A percentile compares a stretch with the other conserved stretches of the same genome.
Evolutionary conservation across 495 filamentous ascomycete species (phyloP).

Genomic region (Aspergillus haitiensis): DNA sequence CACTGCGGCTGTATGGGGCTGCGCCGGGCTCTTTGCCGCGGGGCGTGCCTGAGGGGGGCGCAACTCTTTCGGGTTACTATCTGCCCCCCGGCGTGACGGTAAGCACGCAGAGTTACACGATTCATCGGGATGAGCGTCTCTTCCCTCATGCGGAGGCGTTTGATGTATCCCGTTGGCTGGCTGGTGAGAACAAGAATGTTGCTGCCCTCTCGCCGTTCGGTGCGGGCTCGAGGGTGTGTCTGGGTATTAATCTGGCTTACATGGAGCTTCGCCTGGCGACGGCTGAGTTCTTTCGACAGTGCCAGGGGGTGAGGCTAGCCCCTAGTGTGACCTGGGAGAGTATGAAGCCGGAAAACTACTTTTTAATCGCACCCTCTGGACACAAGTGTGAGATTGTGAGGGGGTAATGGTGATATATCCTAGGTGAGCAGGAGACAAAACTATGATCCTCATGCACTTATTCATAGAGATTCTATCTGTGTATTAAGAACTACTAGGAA

Average conservation of each 20-base stretch:
- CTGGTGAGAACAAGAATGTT: not conserved
- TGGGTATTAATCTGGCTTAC: slow-evolving; percentile 25
- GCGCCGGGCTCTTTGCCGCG: slow-evolving; percentile 40
- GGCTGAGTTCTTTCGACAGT: slow-evolving; percentile 22
- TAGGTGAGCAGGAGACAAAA: no score
- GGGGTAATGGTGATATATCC: not conserved
- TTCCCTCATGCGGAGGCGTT: slow-evolving; percentile 29
- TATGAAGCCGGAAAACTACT: slow-evolving; percentile 21
- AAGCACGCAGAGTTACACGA: slow-evolving; percentile 24
- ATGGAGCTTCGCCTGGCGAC: slow-evolving; percentile 24
- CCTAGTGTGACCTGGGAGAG: slow-evolving; percentile 16
- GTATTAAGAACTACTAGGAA: no score
- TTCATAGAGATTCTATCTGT: no score
- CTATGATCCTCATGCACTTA: no score
- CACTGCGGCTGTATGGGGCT: slow-evolving; percentile 50
- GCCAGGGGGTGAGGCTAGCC: slow-evolving; percentile 13
- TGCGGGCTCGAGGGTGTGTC: slow-evolving; percentile 19
- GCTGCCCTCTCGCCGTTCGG: slow-evolving; percentile 24
- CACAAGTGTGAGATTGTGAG: slow-evolving; percentile 21
- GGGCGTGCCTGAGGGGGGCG: slow-evolving; percentile 23
- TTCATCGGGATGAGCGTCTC: slow-evolving; percentile 25
- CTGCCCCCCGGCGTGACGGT: slow-evolving; percentile 26
- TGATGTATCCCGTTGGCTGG: slow-evolving; percentile 22
- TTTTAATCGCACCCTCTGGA: slow-evolving; percentile 17
- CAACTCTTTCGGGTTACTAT: slow-evolving; percentile 20